Conservation (phyloP, 75 land plant species). For the Isoetes taiwanensis region DNA sequence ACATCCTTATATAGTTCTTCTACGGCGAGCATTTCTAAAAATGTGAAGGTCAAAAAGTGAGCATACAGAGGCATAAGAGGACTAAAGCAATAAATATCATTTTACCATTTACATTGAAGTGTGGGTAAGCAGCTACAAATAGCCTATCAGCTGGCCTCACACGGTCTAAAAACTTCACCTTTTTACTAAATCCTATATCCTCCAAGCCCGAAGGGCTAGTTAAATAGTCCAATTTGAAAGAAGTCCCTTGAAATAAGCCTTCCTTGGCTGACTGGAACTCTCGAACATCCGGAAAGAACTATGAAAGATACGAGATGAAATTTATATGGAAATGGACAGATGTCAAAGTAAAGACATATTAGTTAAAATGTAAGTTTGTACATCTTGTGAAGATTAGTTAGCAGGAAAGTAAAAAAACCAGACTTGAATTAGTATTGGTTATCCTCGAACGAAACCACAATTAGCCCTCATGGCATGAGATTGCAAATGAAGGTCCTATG, state of each 20-base stretch:
- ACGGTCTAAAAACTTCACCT: constrained; percentile 71
- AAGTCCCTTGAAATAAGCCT: constrained; percentile 53
- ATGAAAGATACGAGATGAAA: constrained; percentile 8
- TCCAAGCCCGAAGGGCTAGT: constrained; percentile 88
- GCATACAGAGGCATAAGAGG: background rate
- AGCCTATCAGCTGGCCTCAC: constrained; percentile 67
- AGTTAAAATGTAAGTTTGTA: too few relatives aligned
- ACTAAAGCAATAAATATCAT: background rate
- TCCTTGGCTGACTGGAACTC: constrained; percentile 73
- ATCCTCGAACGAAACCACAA: too few relatives aligned
- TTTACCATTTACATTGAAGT: constrained; percentile 90
- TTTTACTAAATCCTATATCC: constrained; percentile 76
- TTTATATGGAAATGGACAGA: too few relatives aligned
- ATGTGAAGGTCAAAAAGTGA: background rate
- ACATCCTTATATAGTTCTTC: constrained; percentile 93
- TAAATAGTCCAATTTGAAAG: constrained; percentile 77
- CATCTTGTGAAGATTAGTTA: too few relatives aligned
- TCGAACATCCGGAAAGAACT: constrained; percentile 90
- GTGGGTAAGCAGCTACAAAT: constrained; percentile 79
- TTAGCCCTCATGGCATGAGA: too few relatives aligned
- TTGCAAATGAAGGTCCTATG: too few relatives aligned
- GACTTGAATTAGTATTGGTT: too few relatives aligned
- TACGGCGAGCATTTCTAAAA: constrained; percentile 90
- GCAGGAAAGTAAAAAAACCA: too few relatives aligned
- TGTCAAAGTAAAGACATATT: too few relatives aligned